These are phyloP conservation scores for Vigna nakashimae DNA, from an alignment of 306 rosid species.

Conservation along the genomic window DNA sequence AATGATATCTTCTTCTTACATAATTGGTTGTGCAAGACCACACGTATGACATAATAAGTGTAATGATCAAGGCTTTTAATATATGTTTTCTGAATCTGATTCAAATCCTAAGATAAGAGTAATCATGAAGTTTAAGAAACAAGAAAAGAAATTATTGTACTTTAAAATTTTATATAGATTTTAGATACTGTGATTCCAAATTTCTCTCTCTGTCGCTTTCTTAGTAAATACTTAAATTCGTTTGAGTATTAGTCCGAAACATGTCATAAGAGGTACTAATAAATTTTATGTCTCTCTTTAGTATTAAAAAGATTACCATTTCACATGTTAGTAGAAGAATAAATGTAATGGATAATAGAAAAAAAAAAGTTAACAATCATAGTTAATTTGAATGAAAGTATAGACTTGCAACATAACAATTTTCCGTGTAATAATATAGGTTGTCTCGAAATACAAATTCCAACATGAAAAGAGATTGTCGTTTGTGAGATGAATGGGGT, in stretches of 20 bases:
- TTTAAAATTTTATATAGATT: not conserved
- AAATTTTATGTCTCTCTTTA: not conserved
- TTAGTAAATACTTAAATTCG: not conserved
- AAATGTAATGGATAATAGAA: no score
- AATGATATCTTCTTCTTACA: constrained; percentile 35
- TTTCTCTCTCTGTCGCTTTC: not conserved
- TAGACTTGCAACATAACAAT: not conserved
- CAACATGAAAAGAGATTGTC: constrained; percentile 7
- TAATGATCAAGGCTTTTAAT: constrained; percentile 40
- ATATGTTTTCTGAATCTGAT: constrained; percentile 33
- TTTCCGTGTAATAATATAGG: not conserved
- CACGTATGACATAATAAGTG: constrained; percentile 46
- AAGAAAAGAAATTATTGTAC: not conserved
- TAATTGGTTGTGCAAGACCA: constrained; percentile 43
- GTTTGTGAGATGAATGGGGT: constrained; percentile 32
- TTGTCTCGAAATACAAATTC: constrained; percentile 34
- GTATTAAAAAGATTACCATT: not conserved
- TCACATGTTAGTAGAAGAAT: not conserved
- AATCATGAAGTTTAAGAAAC: constrained; percentile 49
- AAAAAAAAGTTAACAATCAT: no score
- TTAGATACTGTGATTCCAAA: not conserved
- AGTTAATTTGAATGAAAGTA: no score
- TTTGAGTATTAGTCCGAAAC: not conserved
- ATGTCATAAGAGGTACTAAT: not conserved
- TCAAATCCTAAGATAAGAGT: constrained; percentile 46